Conservation (phyloP, 352 stramenopile genomes). For the Phytophthora capsici region DNA sequence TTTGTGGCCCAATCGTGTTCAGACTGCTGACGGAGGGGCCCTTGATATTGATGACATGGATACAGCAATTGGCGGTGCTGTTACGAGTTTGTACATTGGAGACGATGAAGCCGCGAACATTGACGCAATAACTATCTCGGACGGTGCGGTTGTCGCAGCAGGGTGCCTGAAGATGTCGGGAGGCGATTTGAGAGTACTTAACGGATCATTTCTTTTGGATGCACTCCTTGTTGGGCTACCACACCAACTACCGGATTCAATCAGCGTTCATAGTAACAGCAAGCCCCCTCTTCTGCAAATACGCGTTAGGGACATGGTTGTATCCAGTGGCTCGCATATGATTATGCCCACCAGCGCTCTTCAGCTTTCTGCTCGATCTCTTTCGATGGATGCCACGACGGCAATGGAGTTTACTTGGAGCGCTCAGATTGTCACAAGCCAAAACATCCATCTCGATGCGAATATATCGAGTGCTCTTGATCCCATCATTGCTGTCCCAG, state of each 20-base stretch:
- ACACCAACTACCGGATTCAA: constrained; percentile 28
- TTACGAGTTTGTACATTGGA: constrained; percentile 53
- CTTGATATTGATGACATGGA: constrained; percentile 36
- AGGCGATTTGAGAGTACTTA: constrained; percentile 53
- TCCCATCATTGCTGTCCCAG: constrained; percentile 22
- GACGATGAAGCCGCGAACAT: constrained; percentile 29
- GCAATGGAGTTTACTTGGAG: constrained; percentile 49
- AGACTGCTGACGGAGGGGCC: constrained; percentile 25
- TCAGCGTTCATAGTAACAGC: constrained; percentile 21
- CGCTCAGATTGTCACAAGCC: constrained; percentile 48
- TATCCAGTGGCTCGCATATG: constrained; percentile 48
- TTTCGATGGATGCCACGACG: constrained; percentile 62
- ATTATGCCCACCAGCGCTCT: constrained; percentile 47
- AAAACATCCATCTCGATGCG: constrained; percentile 58
- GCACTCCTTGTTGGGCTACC: constrained; percentile 30
- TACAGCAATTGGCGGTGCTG: constrained; percentile 46
- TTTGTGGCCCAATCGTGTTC: constrained; percentile 37
- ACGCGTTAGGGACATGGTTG: constrained; percentile 46
- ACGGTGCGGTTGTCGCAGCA: constrained; percentile 59
- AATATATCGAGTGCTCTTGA: constrained; percentile 47
- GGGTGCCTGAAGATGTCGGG: constrained; percentile 35
- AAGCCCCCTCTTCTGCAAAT: constrained; percentile 40
- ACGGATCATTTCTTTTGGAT: constrained; percentile 61
- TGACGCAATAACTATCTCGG: constrained; percentile 46
- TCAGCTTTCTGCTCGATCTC: constrained; percentile 44